Percentiles rank a stretch among this genome's conserved stretches.
Evolutionary conservation across 805 yeast species (phyloP).

Genomic region (Candida alai): DNA sequence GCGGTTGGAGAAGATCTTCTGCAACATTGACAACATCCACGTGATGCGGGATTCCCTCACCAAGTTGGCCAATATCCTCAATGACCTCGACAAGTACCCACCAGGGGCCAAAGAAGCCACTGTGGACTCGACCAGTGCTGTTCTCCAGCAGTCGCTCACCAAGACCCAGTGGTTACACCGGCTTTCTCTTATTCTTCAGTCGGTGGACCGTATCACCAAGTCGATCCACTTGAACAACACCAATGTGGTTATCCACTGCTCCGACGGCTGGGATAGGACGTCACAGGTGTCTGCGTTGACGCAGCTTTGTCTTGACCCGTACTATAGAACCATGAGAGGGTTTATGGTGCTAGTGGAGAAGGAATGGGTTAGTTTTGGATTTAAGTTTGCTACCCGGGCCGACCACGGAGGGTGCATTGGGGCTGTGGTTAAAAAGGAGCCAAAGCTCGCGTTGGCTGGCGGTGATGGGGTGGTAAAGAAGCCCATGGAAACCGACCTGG

Average conservation of each 20-base stretch:
- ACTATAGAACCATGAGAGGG: slow-evolving; percentile 82
- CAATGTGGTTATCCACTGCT: slow-evolving; percentile 85
- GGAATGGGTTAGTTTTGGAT: slow-evolving; percentile 96
- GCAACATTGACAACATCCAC: slow-evolving; percentile 94
- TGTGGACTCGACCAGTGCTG: slow-evolving; percentile 16
- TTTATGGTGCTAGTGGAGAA: slow-evolving; percentile 83
- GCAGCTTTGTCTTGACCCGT: slow-evolving; percentile 87
- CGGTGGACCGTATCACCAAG: slow-evolving; percentile 74
- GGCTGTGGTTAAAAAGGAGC: slow-evolving; percentile 25
- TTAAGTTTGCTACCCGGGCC: slow-evolving; percentile 76
- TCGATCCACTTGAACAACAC: slow-evolving; percentile 81
- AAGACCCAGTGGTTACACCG: slow-evolving; percentile 80
- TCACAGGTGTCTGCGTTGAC: slow-evolving; percentile 82
- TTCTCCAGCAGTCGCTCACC: slow-evolving; percentile 48
- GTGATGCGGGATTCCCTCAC: slow-evolving; percentile 84
- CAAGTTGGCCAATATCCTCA: slow-evolving; percentile 57
- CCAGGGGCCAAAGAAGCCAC: slow-evolving; percentile 4
- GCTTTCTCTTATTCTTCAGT: slow-evolving; percentile 60
- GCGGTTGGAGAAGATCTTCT: slow-evolving; percentile 64
- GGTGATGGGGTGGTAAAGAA: slow-evolving; percentile 5
- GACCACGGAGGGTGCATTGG: slow-evolving; percentile 64
- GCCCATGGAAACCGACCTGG: neutral
- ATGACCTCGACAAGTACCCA: slow-evolving; percentile 64
- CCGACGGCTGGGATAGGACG: slow-evolving; percentile 99
- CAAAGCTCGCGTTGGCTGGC: slow-evolving; percentile 2